A percentile compares a stretch with the other conserved stretches of the same genome.
These are phyloP conservation scores for Halenospora varia DNA, from an alignment of 495 filamentous ascomycete genomes.

Conservation along the genomic window DNA sequence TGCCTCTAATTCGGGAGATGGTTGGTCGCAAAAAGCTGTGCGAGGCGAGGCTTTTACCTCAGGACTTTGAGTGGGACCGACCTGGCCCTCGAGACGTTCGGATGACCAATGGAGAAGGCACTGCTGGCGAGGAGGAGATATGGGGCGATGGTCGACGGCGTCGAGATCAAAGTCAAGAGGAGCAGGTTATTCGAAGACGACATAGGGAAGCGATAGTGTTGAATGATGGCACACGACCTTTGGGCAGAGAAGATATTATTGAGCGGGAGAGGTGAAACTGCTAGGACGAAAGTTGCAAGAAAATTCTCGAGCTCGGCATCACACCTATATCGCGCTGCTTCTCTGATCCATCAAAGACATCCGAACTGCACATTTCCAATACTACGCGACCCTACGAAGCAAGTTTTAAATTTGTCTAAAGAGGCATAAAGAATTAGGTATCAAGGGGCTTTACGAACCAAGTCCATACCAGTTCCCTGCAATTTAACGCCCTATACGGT, in stretches of 20 bases:
- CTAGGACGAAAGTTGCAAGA: too few species aligned
- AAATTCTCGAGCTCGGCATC: too few species aligned
- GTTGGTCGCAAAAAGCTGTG: constrained; percentile 38
- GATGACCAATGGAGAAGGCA: constrained; percentile 18
- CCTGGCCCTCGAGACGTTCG: constrained; percentile 2
- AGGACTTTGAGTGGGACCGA: background rate
- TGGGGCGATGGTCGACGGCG: constrained; percentile 31
- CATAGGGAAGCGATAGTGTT: constrained; percentile 62
- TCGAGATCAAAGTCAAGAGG: constrained; percentile 42
- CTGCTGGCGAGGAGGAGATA: constrained; percentile 23
- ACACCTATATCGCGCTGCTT: too few species aligned
- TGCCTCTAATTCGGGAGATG: constrained; percentile 30
- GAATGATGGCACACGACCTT: constrained; percentile 52
- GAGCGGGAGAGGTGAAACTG: constrained; percentile 28
- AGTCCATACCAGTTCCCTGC: too few species aligned
- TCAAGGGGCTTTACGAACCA: too few species aligned
- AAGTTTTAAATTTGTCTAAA: too few species aligned
- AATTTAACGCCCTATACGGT: too few species aligned
- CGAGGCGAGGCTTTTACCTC: constrained; percentile 33
- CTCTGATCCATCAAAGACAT: too few species aligned
- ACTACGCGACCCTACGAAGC: too few species aligned
- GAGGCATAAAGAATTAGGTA: too few species aligned
- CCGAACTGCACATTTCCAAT: too few species aligned
- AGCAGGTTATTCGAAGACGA: constrained; percentile 48
- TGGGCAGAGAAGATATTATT: constrained; percentile 56